These are phyloP conservation scores for Saccharomycopsis oosterbeekiorum DNA, from an alignment of 805 yeast genomes.

Conservation along the genomic window DNA sequence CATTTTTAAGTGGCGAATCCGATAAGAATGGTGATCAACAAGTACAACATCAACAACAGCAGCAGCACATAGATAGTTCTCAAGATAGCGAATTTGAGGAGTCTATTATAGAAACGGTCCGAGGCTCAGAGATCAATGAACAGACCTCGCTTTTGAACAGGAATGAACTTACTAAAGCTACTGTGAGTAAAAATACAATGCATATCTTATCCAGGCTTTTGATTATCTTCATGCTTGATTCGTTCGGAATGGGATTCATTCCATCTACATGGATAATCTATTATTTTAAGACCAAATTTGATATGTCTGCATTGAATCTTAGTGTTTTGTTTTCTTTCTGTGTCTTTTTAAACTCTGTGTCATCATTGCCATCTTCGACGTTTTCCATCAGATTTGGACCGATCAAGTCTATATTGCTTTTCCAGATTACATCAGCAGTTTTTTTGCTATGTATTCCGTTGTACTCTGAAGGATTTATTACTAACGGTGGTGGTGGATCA, in stretches of 20 bases:
- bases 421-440: constrained; percentile 71
- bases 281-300: constrained; percentile 54
- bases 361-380: constrained; percentile 69
- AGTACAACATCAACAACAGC: constrained; percentile 19
- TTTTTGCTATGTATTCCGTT: constrained; percentile 48
- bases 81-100: neutral
- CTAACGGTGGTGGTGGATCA: constrained; percentile 17
- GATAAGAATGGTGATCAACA: constrained; percentile 13
- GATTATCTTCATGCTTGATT: constrained; percentile 68
- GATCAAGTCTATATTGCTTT: constrained; percentile 58
- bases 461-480: constrained; percentile 23
- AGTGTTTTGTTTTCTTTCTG: constrained; percentile 63
- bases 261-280: constrained; percentile 82
- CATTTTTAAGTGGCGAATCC: constrained; percentile 37
- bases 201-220: constrained; percentile 37
- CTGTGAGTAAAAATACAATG: constrained; percentile 23
- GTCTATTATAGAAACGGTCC: neutral
- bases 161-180: constrained; percentile 28
- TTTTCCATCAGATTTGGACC: constrained; percentile 67
- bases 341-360: constrained; percentile 50
- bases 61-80: neutral
- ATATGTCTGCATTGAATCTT: constrained; percentile 42
- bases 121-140: neutral
- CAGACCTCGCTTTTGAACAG: neutral
- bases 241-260: constrained; percentile 84